Conservation (phyloP, 331 rosid species). For the Malus hybrid region DNA sequence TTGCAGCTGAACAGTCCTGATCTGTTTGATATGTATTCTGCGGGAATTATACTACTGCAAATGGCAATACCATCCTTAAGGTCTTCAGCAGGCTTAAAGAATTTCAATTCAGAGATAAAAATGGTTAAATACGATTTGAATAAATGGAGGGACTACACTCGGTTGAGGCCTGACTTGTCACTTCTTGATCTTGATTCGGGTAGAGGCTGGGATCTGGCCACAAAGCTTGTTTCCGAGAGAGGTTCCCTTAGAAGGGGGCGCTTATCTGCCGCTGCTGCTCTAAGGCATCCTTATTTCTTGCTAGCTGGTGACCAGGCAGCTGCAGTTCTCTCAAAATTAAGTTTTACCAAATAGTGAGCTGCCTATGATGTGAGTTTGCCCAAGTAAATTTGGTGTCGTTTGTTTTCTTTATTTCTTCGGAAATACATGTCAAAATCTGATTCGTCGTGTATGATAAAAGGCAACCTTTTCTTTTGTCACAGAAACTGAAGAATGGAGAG, state of each 20-base stretch:
- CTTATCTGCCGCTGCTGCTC: slow-evolving; percentile 60
- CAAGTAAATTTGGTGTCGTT: no score
- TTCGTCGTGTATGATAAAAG: no score
- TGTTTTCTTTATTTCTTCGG: no score
- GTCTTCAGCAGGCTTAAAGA: slow-evolving; percentile 55
- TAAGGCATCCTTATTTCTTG: slow-evolving; percentile 83
- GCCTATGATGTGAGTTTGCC: no score
- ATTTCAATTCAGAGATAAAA: slow-evolving; percentile 56
- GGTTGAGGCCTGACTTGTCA: slow-evolving; percentile 40
- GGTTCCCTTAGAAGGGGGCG: slow-evolving; percentile 62
- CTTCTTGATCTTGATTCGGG: slow-evolving; percentile 49
- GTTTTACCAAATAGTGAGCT: slow-evolving; percentile 42
- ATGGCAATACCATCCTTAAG: slow-evolving; percentile 77
- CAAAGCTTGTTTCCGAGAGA: slow-evolving; percentile 71
- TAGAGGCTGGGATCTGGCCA: slow-evolving; percentile 76
- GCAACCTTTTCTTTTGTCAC: not conserved
- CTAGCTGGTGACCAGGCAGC: slow-evolving; percentile 78
- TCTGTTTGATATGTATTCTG: slow-evolving; percentile 76
- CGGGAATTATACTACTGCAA: slow-evolving; percentile 78
- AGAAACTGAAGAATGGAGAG: not conserved
- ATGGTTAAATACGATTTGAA: slow-evolving; percentile 49
- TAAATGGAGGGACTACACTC: slow-evolving; percentile 50
- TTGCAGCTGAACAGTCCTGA: slow-evolving; percentile 80
- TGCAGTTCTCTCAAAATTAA: slow-evolving; percentile 61
- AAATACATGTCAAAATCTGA: no score